Percentiles rank a stretch among this genome's conserved stretches.
Evolutionary conservation across 371 early-diverging fungal species (phyloP).

Genomic region (Rhizopus stolonifer): DNA sequence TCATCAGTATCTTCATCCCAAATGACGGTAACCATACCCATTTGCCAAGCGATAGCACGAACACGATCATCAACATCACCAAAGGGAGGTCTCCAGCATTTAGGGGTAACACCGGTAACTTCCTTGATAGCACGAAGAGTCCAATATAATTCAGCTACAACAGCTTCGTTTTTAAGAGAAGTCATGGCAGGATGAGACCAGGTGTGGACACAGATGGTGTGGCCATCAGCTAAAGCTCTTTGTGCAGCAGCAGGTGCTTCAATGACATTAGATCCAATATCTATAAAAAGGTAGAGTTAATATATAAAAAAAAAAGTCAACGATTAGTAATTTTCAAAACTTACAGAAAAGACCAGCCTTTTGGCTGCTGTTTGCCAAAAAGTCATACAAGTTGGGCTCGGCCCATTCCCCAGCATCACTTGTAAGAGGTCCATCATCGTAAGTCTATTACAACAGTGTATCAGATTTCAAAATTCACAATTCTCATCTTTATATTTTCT

Average conservation of each 20-base stretch:
- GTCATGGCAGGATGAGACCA: constrained; percentile 65
- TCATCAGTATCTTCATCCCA: constrained; percentile 44
- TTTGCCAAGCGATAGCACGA: constrained; percentile 51
- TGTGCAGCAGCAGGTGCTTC: constrained; percentile 33
- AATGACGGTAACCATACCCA: constrained; percentile 47
- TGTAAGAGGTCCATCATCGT: constrained; percentile 44
- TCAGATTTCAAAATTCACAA: background rate
- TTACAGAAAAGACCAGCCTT: constrained; percentile 26
- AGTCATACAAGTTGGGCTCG: constrained; percentile 47
- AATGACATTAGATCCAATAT: constrained; percentile 34
- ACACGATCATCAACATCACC: constrained; percentile 59
- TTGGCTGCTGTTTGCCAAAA: constrained; percentile 31
- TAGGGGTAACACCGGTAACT: constrained; percentile 53
- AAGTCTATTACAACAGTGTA: constrained; percentile 11
- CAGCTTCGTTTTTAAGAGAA: constrained; percentile 47
- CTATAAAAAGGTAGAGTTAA: background rate
- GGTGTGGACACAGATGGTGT: constrained; percentile 44
- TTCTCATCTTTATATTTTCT: constrained; percentile 22
- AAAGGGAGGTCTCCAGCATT: constrained; percentile 60
- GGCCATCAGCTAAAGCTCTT: constrained; percentile 31
- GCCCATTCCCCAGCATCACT: constrained; percentile 23
- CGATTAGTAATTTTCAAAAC: too few species aligned
- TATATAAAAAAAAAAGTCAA: too few species aligned
- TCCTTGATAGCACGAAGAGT: constrained; percentile 53
- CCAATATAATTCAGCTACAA: constrained; percentile 62